A percentile compares a stretch with the other conserved stretches of the same genome.
These are phyloP conservation scores for Aspergillus ochraceoroseus DNA, from an alignment of 2,329 filamentous ascomycete species.

Conservation along the genomic window DNA sequence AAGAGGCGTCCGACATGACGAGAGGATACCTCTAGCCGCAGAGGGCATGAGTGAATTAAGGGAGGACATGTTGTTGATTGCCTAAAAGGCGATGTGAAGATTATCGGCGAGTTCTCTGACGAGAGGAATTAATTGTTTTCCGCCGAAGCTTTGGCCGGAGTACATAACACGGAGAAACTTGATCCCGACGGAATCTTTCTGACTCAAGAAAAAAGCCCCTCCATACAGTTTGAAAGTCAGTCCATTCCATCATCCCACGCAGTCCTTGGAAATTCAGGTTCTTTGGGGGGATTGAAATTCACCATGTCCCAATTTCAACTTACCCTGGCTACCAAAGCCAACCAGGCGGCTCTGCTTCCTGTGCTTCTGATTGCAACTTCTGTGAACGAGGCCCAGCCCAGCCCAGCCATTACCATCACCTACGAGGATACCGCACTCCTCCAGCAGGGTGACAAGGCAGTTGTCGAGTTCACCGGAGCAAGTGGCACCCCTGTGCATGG, in stretches of 20 bases:
- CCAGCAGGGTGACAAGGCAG: constrained; percentile 32
- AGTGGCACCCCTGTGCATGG: constrained; percentile 32
- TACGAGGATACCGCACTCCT: constrained; percentile 39
- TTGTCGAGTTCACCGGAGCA: constrained; percentile 31
- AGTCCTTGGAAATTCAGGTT: not conserved
- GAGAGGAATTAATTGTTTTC: constrained; percentile 32
- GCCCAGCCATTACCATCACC: constrained; percentile 34
- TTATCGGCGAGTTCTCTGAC: not conserved
- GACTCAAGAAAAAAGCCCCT: constrained; percentile 24
- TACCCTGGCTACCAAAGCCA: constrained; percentile 39
- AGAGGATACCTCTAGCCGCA: constrained; percentile 33
- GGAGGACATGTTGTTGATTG: constrained; percentile 31
- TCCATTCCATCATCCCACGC: too few species aligned
- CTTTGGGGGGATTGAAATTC: constrained; percentile 14
- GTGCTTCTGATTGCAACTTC: constrained; percentile 40
- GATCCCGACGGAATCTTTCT: constrained; percentile 21
- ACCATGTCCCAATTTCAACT: constrained; percentile 34
- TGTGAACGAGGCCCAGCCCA: constrained; percentile 37
- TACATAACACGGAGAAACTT: constrained; percentile 31
- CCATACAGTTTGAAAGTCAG: constrained; percentile 12
- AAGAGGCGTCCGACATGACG: constrained; percentile 31
- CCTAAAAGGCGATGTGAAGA: not conserved
- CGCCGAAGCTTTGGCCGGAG: constrained; percentile 26
- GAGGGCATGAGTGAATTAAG: constrained; percentile 33
- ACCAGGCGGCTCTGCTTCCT: constrained; percentile 40